Base-by-base conservation (phyloP, 2,329 filamentous ascomycete species). In the Keithomyces neogunnii region DNA sequence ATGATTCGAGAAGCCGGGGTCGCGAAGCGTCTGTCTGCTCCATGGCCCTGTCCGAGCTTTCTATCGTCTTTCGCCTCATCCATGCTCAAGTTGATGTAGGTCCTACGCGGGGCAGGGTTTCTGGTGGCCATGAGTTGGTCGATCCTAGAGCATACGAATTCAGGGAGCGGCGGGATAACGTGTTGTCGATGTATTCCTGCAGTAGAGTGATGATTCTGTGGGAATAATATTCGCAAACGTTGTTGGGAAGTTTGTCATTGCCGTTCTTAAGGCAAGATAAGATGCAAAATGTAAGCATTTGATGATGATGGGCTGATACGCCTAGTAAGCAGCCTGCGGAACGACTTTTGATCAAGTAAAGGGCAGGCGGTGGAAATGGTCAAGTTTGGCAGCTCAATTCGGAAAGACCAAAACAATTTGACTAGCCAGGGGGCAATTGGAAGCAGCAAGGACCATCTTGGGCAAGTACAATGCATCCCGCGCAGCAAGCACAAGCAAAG, bases 61-160 rank as follows among this genome's bases (percentile, higher is more conserved):
- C 56, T 57, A 46, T 54, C 63, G 43, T 60, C 59, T n/a, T 56
- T 57, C 43, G 59, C 44, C 10, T 32, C 56, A 10, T 55, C 55
- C 51, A 57, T 52, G 13, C 19, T 45, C 31, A 45, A 28, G n/a
- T n/a, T 19, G 26, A 29, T 9, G 11, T 36, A 19, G 43, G 28
- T 50, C 26, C 38, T 43, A 5, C 31, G 6, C 30, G 13, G 31
- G 36, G 57, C 46, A 36, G 56, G 54, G 5, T 46, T 47, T 10
- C 54, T 56, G 3, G 63, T 56, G 3, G 54, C 60, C 28, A 57
- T 58, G 33, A 67, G 57, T 35, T 61, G 60, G 39, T 59, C 61
- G 47, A 66, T 62, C 36, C 64, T 65, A 31, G 61, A 54, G 29
- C 57, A 50, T 28, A 66, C 63, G 36, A 64, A 60, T 26, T 63